A percentile compares a stretch with the other conserved stretches of the same genome.
phyloP scores from a whole-genome alignment of 2,329 filamentous ascomycete genomes.

The Fusarium haematococcum region DNA sequence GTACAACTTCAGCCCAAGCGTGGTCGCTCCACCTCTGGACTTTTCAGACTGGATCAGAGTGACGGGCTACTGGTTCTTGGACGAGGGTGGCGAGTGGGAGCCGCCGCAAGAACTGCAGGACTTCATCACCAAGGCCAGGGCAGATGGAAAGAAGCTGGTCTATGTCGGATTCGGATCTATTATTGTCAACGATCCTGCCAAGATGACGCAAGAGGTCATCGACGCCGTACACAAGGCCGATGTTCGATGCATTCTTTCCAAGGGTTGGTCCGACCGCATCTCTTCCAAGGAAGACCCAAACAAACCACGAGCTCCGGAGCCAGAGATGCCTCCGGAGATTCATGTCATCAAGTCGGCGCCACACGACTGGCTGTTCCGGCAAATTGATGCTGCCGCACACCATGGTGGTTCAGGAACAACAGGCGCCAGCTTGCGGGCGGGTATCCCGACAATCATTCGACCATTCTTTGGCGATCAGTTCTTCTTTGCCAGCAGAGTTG shows the following conservation, averaged over 20 bases:
- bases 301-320: conserved; percentile 68
- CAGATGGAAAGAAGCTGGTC: conserved; percentile 89
- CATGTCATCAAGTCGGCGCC: conserved; percentile 90
- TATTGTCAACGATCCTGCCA: conserved; percentile 88
- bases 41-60: conserved; percentile 98
- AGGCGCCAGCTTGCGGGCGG: conserved; percentile 89
- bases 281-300: conserved; percentile 59
- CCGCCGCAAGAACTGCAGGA: conserved; percentile 80
- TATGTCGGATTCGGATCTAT: conserved; percentile 98
- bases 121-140: conserved; percentile 86
- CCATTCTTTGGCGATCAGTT: conserved; percentile 99
- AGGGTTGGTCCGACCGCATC: conserved; percentile 92
- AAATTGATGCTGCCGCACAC: conserved; percentile 94
- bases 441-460: conserved; percentile 92
- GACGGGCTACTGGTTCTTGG: conserved; percentile 97
- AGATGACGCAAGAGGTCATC: conserved; percentile 92
- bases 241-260: conserved; percentile 93
- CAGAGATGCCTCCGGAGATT: conserved; percentile 82
- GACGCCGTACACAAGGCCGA: conserved; percentile 92
- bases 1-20: conserved; percentile 95
- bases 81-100: conserved; percentile 77
- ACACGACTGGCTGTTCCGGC: conserved; percentile 95
- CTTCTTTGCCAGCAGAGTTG: conserved; percentile 91
- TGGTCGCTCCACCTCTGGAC: conserved; percentile 94
- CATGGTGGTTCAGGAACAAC: conserved; percentile 97